phyloP scores from a whole-genome alignment of 2,329 filamentous ascomycete genomes.

The Colletotrichum sp. region DNA sequence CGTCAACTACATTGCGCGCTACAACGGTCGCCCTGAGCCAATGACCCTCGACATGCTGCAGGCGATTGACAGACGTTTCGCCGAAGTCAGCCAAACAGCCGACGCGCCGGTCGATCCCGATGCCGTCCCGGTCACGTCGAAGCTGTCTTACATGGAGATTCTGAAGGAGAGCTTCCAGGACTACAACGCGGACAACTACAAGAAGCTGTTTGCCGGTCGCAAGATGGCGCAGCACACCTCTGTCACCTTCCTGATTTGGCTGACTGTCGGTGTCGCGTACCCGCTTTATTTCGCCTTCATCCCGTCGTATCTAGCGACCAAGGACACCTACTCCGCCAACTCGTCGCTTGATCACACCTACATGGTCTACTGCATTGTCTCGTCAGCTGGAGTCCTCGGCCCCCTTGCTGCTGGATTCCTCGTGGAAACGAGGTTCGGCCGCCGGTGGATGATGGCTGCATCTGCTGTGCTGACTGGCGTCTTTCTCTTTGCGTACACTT shows the following conservation, averaged over 20 bases:
- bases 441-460: slow-evolving; percentile 49
- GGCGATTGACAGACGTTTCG: slow-evolving; percentile 3
- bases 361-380: slow-evolving; percentile 41
- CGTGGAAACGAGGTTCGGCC: slow-evolving; percentile 45
- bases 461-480: slow-evolving; percentile 48
- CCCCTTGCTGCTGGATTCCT: slow-evolving; percentile 45
- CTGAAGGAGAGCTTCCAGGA: slow-evolving; percentile 24
- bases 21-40: slow-evolving; percentile 38
- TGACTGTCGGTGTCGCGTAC: slow-evolving; percentile 51
- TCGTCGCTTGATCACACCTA: slow-evolving; percentile 34
- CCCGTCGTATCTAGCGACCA: slow-evolving; percentile 47
- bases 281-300: slow-evolving; percentile 53
- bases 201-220: slow-evolving; percentile 32
- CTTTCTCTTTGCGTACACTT: slow-evolving; percentile 52
- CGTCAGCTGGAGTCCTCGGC: slow-evolving; percentile 41
- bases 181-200: slow-evolving; percentile 31
- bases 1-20: slow-evolving; percentile 49
- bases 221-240: slow-evolving; percentile 38
- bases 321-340: slow-evolving; percentile 30
- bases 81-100: not conserved
- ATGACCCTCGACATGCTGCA: slow-evolving; percentile 43
- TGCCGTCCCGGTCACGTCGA: not conserved
- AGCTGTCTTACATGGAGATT: slow-evolving; percentile 27
- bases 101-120: slow-evolving; percentile 1
- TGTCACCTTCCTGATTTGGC: slow-evolving; percentile 46